Evolutionary conservation across 1,284 basidiomycete species (phyloP), one percentile per base, ranked within the genome.

Genomic region (Kalmanozyma brasiliensis): DNA sequence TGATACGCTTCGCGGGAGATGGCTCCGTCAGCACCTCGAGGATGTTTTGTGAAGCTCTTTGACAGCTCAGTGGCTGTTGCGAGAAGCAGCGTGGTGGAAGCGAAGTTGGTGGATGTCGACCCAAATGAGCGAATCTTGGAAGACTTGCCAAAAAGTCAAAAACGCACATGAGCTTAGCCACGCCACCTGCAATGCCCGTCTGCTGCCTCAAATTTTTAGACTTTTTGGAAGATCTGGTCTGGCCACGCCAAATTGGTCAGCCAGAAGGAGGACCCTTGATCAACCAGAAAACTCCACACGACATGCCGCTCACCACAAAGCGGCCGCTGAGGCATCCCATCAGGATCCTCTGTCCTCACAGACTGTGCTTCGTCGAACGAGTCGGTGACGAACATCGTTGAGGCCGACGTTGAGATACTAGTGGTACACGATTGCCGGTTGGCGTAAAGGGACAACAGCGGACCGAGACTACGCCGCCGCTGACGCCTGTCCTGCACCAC

Each of bases 161-260:
- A 51, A 51, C 24, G 43, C 51, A 53, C 45, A 61, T 46, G 46
- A 49, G 38, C 46, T 26, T 36, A 30, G 49, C n/a, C n/a, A n/a
- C 51, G 51, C 49, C 58, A 53, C 58, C 23, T 36, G 11, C n/a
- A 14, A 60, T 38, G 8, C 42, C 57, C 45, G 26, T 42, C 34
- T 60, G 49, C 41, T 48, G 40, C n/a, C 45, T 34, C n/a, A 37
- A 11, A 6, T 32, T 46, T 47, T 47, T 35, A n/a, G n/a, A n/a
- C 13, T 29, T 22, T 44, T 29, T 8, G 19, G 17, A 30, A 13
- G 20, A 34, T n/a, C n/a, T n/a, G n/a, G n/a, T n/a, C n/a, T n/a
- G n/a, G n/a, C 19, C 14, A 30, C 8, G 17, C 23, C 14, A 20
- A 22, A 55, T 62, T 62, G 59, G 59, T 62, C 59, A 62, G 59